These are phyloP conservation scores for Pseudozyma flocculosa DNA, from an alignment of 1,284 basidiomycete genomes.

Conservation along the genomic window DNA sequence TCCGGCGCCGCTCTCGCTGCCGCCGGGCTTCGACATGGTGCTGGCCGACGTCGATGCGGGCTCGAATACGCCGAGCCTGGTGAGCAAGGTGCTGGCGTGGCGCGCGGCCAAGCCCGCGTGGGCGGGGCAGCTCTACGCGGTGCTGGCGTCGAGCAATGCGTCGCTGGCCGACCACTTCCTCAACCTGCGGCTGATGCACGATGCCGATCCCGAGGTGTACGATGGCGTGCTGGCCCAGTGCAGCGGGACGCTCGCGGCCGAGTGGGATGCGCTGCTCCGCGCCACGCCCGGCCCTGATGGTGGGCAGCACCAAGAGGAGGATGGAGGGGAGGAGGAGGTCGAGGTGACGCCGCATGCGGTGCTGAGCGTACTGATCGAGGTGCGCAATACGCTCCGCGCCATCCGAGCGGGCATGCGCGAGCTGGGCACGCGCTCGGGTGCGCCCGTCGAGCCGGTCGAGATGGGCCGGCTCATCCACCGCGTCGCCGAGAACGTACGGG, in stretches of 20 bases:
- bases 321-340: constrained; percentile 5
- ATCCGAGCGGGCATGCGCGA: constrained; percentile 80
- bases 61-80: constrained; percentile 53
- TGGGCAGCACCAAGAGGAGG: constrained; percentile 2
- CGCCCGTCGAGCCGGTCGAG: constrained; percentile 86
- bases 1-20: constrained; percentile 50
- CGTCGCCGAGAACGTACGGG: constrained; percentile 70
- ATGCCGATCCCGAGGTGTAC: constrained; percentile 38
- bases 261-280: constrained; percentile 30
- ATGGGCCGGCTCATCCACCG: constrained; percentile 84
- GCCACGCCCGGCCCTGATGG: constrained; percentile 10
- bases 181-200: constrained; percentile 36
- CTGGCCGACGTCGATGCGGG: constrained; percentile 57
- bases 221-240: constrained; percentile 54
- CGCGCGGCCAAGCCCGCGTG: constrained; percentile 48
- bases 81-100: constrained; percentile 52
- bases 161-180: constrained; percentile 49
- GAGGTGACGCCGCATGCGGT: constrained; percentile 14
- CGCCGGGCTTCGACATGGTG: constrained; percentile 47
- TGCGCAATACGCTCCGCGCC: constrained; percentile 62
- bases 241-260: constrained; percentile 19
- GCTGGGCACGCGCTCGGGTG: constrained; percentile 77
- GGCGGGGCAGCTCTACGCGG: constrained; percentile 51
- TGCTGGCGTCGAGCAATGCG: constrained; percentile 51
- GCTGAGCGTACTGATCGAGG: constrained; percentile 33